Evolutionary conservation across 2,329 filamentous ascomycete species (phyloP), one percentile per base, ranked within the genome.

Genomic region (Penicillium sp.): DNA sequence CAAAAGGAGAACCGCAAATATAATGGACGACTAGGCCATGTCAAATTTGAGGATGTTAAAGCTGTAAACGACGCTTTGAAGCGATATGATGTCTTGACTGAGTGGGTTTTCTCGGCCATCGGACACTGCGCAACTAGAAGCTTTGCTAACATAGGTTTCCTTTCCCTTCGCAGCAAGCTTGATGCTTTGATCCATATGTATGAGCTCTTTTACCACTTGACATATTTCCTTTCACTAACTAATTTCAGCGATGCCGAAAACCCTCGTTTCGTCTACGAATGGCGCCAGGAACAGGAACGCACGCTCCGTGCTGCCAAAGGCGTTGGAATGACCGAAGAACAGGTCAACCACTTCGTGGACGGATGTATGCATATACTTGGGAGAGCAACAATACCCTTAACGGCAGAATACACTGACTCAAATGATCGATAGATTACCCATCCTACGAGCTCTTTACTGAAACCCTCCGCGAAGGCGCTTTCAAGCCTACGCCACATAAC

Each of bases 251-350:
- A 95, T 61, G 85, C 89, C 6, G 78, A 85, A 58, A 75, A 93
- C 57, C 76, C 81, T 4, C 74, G 75, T 44, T 90, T 82, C 63
- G 90, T 95, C 45, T 95, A 95, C 61, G 79, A 78, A 53, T 95
- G 90, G 90, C 81, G 89, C 13, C 72, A 83, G 58, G 76, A 95
- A 70, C 88, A 95, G 69, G 89, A 95, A 69, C 77, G 78, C 42
- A 78, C 78, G 51, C 74, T 95, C 60, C 79, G 85, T 22, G 73
- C 73, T 7, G 70, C 76, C 21, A 85, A 79, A 56, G 88, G 86
- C 1, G 77, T 76, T 0, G 89, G 88, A 28, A 95, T 95, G 90
- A 85, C 81, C 1, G 83, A 87, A 58, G 84, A 88, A 49, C 79
- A 91, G 65, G 87, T 95, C 38, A 75, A 81, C 49, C 74, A 77